phyloP scores from a whole-genome alignment of 768 basidiomycete genomes.

The Lentinula lateritia region DNA sequence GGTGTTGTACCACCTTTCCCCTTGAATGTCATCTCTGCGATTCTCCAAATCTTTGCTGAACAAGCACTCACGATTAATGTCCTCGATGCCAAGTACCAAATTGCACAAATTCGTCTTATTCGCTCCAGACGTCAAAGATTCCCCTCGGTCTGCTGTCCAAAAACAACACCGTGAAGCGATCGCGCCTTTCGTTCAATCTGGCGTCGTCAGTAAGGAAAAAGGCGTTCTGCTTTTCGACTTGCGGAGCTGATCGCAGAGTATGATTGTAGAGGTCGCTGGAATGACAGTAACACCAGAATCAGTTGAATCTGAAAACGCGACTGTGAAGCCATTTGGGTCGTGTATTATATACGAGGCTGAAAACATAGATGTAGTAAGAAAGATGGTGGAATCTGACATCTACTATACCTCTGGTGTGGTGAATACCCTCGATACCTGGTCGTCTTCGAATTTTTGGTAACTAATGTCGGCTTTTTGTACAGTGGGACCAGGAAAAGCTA shows the following conservation, averaged over 20 bases:
- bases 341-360: constrained; percentile 33
- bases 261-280: constrained; percentile 31
- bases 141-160: constrained; percentile 42
- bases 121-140: constrained; percentile 49
- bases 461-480: not conserved
- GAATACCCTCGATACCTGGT: not conserved
- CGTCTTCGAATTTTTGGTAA: not conserved
- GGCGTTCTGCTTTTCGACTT: not conserved
- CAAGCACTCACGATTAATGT: not conserved
- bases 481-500: constrained; percentile 62
- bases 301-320: constrained; percentile 16
- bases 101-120: constrained; percentile 43
- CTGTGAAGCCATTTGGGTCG: constrained; percentile 38
- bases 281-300: constrained; percentile 36
- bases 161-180: constrained; percentile 37
- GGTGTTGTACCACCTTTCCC: not conserved
- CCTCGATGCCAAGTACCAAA: constrained; percentile 2
- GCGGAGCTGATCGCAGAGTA: not conserved
- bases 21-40: not conserved
- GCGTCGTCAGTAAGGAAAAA: constrained; percentile 32
- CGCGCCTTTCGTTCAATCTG: constrained; percentile 28
- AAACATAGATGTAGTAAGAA: constrained; percentile 23
- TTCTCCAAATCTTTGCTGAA: not conserved
- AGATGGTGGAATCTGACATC: constrained; percentile 8
- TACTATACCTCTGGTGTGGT: constrained; percentile 11